A percentile compares a stretch with the other conserved stretches of the same genome.
phyloP scores from a whole-genome alignment of 1,284 basidiomycete genomes.

The Rhodotorula sp. region DNA sequence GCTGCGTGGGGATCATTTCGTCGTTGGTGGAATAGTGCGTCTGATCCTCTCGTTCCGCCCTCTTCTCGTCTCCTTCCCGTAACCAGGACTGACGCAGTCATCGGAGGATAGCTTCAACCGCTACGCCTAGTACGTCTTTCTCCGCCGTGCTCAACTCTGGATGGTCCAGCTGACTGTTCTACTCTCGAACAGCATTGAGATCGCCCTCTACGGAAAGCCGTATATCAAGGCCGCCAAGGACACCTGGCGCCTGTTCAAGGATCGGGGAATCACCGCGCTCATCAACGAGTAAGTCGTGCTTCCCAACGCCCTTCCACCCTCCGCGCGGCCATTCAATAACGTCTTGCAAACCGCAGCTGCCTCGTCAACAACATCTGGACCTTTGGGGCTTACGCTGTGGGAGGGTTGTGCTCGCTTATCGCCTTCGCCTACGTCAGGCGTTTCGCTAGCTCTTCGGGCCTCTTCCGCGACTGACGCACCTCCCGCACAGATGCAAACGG shows the following conservation, averaged over 20 bases:
- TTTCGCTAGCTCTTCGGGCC: not conserved
- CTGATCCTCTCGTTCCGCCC: slow-evolving; percentile 60
- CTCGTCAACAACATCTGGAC: slow-evolving; percentile 54
- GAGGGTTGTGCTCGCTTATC: slow-evolving; percentile 73
- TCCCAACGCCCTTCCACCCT: rapidly evolving
- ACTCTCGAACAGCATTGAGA: slow-evolving; percentile 59
- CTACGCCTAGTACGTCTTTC: slow-evolving; percentile 11
- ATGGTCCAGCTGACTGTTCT: slow-evolving; percentile 52
- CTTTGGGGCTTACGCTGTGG: slow-evolving; percentile 77
- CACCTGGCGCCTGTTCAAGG: slow-evolving; percentile 82
- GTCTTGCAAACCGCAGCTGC: not conserved
- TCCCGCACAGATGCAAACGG: slow-evolving; percentile 8
- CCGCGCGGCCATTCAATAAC: too few relatives aligned
- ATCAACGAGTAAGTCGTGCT: slow-evolving; percentile 68
- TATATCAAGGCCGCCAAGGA: slow-evolving; percentile 80
- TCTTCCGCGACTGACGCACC: not conserved
- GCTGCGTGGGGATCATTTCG: slow-evolving; percentile 74
- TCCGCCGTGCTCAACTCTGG: too few relatives aligned
- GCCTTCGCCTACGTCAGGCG: slow-evolving; percentile 67
- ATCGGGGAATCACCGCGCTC: slow-evolving; percentile 79
- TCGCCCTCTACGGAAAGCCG: slow-evolving; percentile 80
- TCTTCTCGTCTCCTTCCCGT: not conserved
- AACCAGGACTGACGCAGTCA: too few relatives aligned
- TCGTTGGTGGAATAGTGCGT: slow-evolving; percentile 63
- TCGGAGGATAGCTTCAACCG: slow-evolving; percentile 3